Evolutionary conservation across 2,329 filamentous ascomycete genomes (phyloP).

Genomic region (Endocalyx cinctus): DNA sequence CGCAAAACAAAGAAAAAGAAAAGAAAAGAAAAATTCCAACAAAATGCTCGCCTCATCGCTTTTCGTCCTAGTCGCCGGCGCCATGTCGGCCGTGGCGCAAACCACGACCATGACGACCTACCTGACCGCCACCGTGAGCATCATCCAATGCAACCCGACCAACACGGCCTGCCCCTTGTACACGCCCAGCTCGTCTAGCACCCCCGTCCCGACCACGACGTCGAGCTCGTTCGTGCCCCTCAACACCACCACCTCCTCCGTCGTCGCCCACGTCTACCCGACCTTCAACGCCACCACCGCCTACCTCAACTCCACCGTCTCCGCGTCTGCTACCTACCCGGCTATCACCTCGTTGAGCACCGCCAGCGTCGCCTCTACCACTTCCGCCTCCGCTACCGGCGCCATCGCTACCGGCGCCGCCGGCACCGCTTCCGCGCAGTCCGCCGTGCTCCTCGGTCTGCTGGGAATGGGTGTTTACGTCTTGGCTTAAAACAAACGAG

Average conservation of each 20-base stretch:
- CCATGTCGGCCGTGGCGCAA: conserved; percentile 22
- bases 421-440: conserved; percentile 17
- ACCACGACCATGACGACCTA: conserved; percentile 24
- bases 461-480: conserved; percentile 23
- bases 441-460: conserved; percentile 21
- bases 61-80: conserved; percentile 22
- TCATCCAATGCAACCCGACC: conserved; percentile 23
- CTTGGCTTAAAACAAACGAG: conserved; percentile 21
- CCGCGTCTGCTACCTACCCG: conserved; percentile 11
- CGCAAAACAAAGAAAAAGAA: too few species aligned
- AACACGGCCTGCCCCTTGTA: conserved; percentile 27
- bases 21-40: too few species aligned
- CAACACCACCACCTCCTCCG: conserved; percentile 6
- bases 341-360: conserved; percentile 11
- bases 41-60: conserved; percentile 25
- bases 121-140: conserved; percentile 24
- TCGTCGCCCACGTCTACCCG: conserved; percentile 14
- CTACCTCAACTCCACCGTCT: conserved; percentile 17
- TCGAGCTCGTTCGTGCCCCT: conserved; percentile 11
- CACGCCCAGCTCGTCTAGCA: conserved; percentile 16
- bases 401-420: conserved; percentile 17
- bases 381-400: conserved; percentile 10
- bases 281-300: conserved; percentile 19
- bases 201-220: conserved; percentile 3
- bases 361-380: conserved; percentile 8